Percentiles rank a stretch among this genome's conserved stretches.
phyloP scores from a whole-genome alignment of 2,329 filamentous ascomycete genomes.

The Cordyceps cicadae region DNA sequence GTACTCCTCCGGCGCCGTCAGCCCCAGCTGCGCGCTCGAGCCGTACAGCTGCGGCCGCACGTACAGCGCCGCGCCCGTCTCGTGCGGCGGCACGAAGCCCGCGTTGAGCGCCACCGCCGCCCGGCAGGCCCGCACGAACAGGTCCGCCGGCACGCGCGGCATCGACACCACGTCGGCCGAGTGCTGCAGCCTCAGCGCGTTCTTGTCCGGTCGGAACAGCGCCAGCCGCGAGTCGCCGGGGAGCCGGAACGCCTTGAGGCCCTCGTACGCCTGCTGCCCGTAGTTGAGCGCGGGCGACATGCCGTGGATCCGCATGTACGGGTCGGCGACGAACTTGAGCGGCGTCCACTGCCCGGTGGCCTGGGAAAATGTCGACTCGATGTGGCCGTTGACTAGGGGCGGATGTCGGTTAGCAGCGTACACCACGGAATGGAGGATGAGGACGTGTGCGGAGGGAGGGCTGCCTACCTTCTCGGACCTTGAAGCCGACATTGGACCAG shows the following conservation, averaged over 20 bases:
- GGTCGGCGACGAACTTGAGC: conserved; percentile 72
- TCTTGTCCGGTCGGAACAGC: conserved; percentile 81
- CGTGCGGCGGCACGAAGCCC: conserved; percentile 81
- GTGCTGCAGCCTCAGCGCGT: conserved; percentile 76
- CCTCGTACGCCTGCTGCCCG: conserved; percentile 94
- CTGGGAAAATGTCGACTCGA: conserved; percentile 76
- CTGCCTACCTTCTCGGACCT: conserved; percentile 70
- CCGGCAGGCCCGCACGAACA: conserved; percentile 69
- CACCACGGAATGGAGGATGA: background rate
- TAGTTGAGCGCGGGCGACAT: conserved; percentile 96
- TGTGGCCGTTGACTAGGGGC: conserved; percentile 80
- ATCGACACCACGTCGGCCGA: conserved; percentile 78
- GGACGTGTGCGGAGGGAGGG: background rate
- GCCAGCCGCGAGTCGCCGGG: conserved; percentile 61
- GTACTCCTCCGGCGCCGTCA: conserved; percentile 85
- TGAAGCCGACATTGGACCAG: conserved; percentile 90
- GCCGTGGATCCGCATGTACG: conserved; percentile 82
- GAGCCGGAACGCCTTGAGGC: conserved; percentile 89
- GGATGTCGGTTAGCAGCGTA: background rate
- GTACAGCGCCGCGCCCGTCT: conserved; percentile 86
- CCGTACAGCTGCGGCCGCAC: conserved; percentile 85
- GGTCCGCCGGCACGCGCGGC: conserved; percentile 65
- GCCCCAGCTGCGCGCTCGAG: conserved; percentile 74
- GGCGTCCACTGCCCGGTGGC: conserved; percentile 68
- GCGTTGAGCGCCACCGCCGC: conserved; percentile 83